A percentile compares a stretch with the other conserved stretches of the same genome.
Conservation (phyloP, 1,139 yeast genomes). For the Taphrina flavorubra region DNA sequence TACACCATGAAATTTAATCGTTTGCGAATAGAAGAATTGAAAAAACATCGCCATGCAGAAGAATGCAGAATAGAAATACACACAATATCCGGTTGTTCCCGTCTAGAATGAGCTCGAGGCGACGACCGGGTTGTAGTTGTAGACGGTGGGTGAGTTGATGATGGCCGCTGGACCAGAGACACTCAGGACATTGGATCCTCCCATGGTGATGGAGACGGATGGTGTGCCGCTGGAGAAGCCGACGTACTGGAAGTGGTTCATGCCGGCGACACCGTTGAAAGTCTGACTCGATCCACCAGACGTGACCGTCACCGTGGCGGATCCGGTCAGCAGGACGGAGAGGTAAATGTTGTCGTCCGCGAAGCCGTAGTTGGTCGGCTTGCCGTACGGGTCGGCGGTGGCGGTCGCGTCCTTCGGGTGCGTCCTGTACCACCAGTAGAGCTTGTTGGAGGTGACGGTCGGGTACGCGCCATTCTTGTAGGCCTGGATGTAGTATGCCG, state of each 20-base stretch:
- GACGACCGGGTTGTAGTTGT: slow-evolving; percentile 40
- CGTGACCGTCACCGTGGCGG: slow-evolving; percentile 41
- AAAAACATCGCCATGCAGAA: neutral
- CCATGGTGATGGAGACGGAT: slow-evolving; percentile 31
- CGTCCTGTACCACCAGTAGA: slow-evolving; percentile 43
- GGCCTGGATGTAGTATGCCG: slow-evolving; percentile 41
- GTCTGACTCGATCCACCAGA: slow-evolving; percentile 37
- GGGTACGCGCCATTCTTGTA: slow-evolving; percentile 42
- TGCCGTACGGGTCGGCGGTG: slow-evolving; percentile 38
- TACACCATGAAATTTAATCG: neutral
- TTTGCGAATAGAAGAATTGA: neutral
- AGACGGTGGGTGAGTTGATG: slow-evolving; percentile 28
- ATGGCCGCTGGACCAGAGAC: slow-evolving; percentile 30
- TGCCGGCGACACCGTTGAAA: slow-evolving; percentile 38
- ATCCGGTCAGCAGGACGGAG: slow-evolving; percentile 33
- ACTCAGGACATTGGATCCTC: slow-evolving; percentile 25
- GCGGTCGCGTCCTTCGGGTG: slow-evolving; percentile 41
- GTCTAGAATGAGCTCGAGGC: slow-evolving; percentile 24
- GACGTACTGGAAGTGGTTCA: slow-evolving; percentile 39
- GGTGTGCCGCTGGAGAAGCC: slow-evolving; percentile 36
- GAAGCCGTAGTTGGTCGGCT: slow-evolving; percentile 39
- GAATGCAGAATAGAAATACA: slow-evolving; percentile 4
- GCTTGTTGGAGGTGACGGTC: slow-evolving; percentile 34
- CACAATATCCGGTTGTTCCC: neutral
- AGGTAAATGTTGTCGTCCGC: slow-evolving; percentile 39